Conservation (phyloP, 306 rosid species). For the Dicorynia guianensis region DNA sequence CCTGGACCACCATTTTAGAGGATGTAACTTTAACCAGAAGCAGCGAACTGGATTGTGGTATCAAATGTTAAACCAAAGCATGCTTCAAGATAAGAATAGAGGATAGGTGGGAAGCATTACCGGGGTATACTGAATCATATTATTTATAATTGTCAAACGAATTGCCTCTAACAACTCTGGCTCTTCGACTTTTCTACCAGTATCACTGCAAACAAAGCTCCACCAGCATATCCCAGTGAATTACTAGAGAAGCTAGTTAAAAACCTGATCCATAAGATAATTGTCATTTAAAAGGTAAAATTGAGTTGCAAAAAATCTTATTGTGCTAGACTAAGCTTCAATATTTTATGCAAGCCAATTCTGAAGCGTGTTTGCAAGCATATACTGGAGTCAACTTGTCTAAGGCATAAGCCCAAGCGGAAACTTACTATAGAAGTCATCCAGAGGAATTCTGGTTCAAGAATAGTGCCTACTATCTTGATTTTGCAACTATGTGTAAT, state of each 20-base stretch:
- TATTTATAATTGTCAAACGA: constrained; percentile 90
- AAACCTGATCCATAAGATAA: constrained; percentile 7
- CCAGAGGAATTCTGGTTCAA: neutral
- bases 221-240: constrained; percentile 43
- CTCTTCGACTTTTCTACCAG: constrained; percentile 95
- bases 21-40: constrained; percentile 28
- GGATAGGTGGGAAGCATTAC: constrained; percentile 56
- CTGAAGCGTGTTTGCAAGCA: constrained; percentile 3
- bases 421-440: neutral
- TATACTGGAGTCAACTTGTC: neutral
- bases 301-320: neutral
- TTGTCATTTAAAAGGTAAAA: constrained; percentile 15
- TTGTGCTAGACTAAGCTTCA: constrained; percentile 20
- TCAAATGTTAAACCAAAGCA: constrained; percentile 21
- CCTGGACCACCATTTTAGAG: constrained; percentile 59
- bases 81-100: constrained; percentile 6
- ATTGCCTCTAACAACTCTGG: constrained; percentile 98
- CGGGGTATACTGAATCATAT: constrained; percentile 88
- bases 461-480: neutral
- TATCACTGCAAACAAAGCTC: constrained; percentile 74
- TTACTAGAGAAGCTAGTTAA: constrained; percentile 8
- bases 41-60: constrained; percentile 11
- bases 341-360: neutral
- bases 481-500: constrained; percentile 4
- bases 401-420: neutral